A percentile compares a stretch with the other conserved stretches of the same genome.
Conservation (phyloP, 306 rosid genomes). For the Casuarina equisetifolia region DNA sequence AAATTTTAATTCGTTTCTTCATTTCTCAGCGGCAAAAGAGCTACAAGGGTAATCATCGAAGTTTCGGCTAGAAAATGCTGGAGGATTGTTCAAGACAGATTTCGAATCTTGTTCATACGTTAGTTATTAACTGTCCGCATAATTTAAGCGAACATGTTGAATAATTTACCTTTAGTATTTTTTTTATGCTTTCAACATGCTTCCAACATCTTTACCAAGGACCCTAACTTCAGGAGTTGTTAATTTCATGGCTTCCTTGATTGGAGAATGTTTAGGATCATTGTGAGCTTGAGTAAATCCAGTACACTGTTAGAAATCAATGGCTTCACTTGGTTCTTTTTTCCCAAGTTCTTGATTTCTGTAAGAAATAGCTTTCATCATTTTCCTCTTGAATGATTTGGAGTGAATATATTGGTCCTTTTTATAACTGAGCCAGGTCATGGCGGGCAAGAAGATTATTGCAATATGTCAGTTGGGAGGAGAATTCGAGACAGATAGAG, state of each 20-base stretch:
- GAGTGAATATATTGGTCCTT: not conserved
- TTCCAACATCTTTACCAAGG: too few species aligned
- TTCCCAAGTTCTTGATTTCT: not conserved
- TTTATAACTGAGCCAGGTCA: conserved; percentile 45
- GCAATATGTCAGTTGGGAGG: conserved; percentile 96
- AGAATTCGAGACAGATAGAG: conserved; percentile 61
- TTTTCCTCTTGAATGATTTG: conserved; percentile 4
- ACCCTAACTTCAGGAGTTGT: not conserved
- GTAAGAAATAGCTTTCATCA: not conserved
- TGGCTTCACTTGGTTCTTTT: not conserved
- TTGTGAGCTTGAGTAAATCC: not conserved
- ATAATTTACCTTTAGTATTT: not conserved
- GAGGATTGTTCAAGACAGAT: not conserved
- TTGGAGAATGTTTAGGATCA: not conserved
- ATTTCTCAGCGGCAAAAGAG: not conserved
- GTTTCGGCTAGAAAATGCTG: not conserved
- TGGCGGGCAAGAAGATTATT: conserved; percentile 68
- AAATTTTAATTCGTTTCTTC: not conserved
- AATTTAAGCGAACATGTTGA: not conserved
- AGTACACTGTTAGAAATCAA: not conserved
- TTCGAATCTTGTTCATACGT: not conserved
- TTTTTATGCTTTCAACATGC: not conserved
- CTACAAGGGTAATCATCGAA: not conserved
- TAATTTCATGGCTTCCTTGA: not conserved
- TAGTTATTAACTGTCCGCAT: not conserved